Conservation (phyloP, 83 land plant genomes). For the Diphasiastrum complanatum region DNA sequence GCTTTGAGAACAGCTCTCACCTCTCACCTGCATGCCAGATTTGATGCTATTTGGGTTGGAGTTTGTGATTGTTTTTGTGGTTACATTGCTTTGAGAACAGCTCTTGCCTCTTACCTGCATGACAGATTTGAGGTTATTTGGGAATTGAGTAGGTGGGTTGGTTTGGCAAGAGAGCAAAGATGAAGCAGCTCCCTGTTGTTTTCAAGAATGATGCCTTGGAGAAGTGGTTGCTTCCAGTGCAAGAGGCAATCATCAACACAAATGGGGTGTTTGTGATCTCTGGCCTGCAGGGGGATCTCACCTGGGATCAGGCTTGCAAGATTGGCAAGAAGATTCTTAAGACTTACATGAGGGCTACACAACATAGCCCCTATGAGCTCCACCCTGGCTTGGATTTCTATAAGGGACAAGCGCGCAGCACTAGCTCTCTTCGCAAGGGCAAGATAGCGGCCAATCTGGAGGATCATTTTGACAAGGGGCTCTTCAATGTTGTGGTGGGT, state of each 20-base stretch:
- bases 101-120: no score
- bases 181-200: no score
- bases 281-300: conserved; percentile 6
- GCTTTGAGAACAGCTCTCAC: no score
- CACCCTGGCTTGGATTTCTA: conserved; percentile 3
- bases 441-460: not conserved
- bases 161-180: no score
- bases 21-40: no score
- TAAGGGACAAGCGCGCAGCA: not conserved
- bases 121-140: no score
- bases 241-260: not conserved
- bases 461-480: not conserved
- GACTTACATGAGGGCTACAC: conserved; percentile 2
- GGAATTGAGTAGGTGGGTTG: no score
- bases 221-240: conserved; percentile 1
- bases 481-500: conserved; percentile 16
- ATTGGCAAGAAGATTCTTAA: conserved; percentile 5
- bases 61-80: no score
- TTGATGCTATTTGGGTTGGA: no score
- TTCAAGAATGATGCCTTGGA: no score
- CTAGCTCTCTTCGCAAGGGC: not conserved
- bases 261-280: conserved; percentile 5
- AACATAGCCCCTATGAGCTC: conserved; percentile 12
- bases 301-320: conserved; percentile 15
- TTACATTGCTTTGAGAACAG: no score